These are phyloP conservation scores for Plicaturopsis crispa DNA, from an alignment of 768 basidiomycete species.

Conservation along the genomic window DNA sequence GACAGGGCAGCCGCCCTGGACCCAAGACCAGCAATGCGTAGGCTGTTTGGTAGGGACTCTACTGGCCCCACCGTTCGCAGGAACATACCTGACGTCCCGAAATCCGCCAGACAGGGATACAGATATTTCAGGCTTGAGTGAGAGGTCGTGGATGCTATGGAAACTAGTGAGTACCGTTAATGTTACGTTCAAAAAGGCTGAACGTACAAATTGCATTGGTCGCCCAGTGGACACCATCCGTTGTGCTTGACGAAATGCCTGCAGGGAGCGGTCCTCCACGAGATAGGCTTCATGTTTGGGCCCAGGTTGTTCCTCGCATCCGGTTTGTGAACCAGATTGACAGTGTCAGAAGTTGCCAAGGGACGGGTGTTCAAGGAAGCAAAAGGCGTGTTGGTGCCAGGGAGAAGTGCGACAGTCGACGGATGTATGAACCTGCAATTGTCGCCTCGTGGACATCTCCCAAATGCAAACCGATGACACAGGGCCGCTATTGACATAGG, in stretches of 20 bases:
- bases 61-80: slow-evolving; percentile 4
- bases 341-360: neutral
- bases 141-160: slow-evolving; percentile 25
- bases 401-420: slow-evolving; percentile 5
- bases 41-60: too few species aligned
- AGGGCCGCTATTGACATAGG: neutral
- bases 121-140: too few species aligned
- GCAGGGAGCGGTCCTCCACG: slow-evolving; percentile 30
- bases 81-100: slow-evolving; percentile 8
- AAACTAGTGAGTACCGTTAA: slow-evolving; percentile 14
- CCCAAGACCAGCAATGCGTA: slow-evolving; percentile 29
- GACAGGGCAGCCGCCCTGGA: slow-evolving; percentile 24
- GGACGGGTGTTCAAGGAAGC: slow-evolving; percentile 1
- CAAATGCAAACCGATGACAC: slow-evolving; percentile 10
- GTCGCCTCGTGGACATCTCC: slow-evolving; percentile 28
- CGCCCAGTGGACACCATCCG: slow-evolving; percentile 34
- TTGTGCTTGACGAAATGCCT: slow-evolving; percentile 32
- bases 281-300: slow-evolving; percentile 7
- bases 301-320: neutral
- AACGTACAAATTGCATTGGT: slow-evolving; percentile 33
- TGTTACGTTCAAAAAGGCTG: slow-evolving; percentile 1
- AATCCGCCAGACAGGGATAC: slow-evolving; percentile 9
- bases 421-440: slow-evolving; percentile 32
- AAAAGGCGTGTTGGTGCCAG: slow-evolving; percentile 10
- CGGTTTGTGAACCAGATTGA: neutral